phyloP scores from a whole-genome alignment of 2,329 filamentous ascomycete genomes.

The Alternaria dauci region DNA sequence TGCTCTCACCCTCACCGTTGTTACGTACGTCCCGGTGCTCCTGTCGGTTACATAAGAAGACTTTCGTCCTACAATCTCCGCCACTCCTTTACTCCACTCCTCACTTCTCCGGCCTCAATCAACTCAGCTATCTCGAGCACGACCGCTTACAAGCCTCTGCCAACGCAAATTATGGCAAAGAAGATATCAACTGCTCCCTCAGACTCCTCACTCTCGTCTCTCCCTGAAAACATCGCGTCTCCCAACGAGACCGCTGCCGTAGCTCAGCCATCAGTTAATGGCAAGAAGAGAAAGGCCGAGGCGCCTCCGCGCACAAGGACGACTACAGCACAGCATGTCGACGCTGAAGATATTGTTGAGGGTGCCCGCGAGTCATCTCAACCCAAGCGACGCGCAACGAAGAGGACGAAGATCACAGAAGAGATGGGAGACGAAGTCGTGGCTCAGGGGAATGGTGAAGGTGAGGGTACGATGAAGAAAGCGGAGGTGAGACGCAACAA shows the following conservation, averaged over 20 bases:
- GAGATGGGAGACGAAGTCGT: constrained; percentile 21
- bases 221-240: constrained; percentile 21
- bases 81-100: constrained; percentile 9
- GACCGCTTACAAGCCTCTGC: background rate
- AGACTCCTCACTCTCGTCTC: constrained; percentile 36
- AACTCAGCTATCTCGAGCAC: background rate
- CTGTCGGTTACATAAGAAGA: constrained; percentile 1
- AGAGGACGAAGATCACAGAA: constrained; percentile 32
- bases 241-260: constrained; percentile 11
- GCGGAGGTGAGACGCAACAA: background rate
- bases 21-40: background rate
- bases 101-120: background rate
- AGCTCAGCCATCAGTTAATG: constrained; percentile 14
- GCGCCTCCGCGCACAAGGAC: constrained; percentile 25
- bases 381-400: constrained; percentile 23
- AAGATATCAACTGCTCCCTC: constrained; percentile 22
- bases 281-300: constrained; percentile 43
- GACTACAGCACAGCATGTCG: constrained; percentile 7
- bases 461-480: constrained; percentile 19
- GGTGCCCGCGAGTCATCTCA: constrained; percentile 16
- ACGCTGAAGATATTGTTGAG: constrained; percentile 9
- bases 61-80: background rate
- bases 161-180: constrained; percentile 28
- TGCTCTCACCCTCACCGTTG: constrained; percentile 15
- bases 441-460: constrained; percentile 17